Evolutionary conservation across 163 green algal genomes (phyloP), one percentile per base, ranked within the genome.

Genomic region (Chlamydomonas reinhardtii): DNA sequence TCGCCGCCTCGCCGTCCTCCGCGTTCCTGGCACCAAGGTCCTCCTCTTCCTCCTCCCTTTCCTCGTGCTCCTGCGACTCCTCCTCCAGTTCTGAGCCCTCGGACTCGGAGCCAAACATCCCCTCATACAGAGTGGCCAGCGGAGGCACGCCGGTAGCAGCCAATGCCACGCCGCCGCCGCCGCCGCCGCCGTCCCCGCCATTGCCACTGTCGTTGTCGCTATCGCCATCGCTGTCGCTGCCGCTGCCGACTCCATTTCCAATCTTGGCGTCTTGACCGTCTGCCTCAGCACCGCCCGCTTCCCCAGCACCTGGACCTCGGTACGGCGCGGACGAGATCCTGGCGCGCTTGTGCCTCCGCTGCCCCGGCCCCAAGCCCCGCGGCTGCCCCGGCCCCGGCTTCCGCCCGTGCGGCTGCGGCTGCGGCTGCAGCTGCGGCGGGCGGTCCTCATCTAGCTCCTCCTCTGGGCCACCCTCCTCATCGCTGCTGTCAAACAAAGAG

Each of bases 51-150:
- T 12, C 22, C 70, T 31, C 70, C 15, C 20, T 19, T 19, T 32
- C 35, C 34, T 56, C 69, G 9, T 72, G 9, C 31, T 14, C n/a
- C 14, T 72, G n/a, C n/a, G n/a, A 37, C 4, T 25, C n/a, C 2
- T 61, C 73, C 29, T 48, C 82, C 37, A 78, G 61, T 2, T 77
- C 82, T 0, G 82, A 87, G 2, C 68, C 48, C 1, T 56, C 82
- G 2, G 72, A 81, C 9, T 82, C 82, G 0, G 82, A 87, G 15
- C 82, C 82, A 22, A 87, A 87, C 37, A 87, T 73, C 2, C 66
- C 82, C 29, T 52, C 82, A 56, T 87, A 87, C 35, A 71, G 37
- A 14, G 80, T 35, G 43, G n/a, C 0, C 73, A 3, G 73, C 74
- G 19, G n/a, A n/a, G n/a, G n/a, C n/a, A n/a, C n/a, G n/a, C n/a